A percentile compares a stretch with the other conserved stretches of the same genome.
phyloP scores from a whole-genome alignment of 257 asterid genomes.

The Salvia rosmarinus region DNA sequence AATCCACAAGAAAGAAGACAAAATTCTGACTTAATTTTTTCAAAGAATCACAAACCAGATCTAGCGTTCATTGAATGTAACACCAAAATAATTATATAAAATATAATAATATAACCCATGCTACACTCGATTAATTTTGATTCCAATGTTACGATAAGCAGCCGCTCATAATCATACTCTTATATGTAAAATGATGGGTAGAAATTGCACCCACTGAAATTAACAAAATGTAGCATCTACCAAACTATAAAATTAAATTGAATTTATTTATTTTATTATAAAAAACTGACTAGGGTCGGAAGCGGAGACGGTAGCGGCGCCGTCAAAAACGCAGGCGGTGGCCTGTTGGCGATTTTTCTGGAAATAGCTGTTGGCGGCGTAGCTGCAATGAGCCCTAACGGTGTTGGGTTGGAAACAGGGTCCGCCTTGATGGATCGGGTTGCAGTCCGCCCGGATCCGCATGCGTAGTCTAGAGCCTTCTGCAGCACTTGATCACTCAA shows the following conservation, averaged over 20 bases:
- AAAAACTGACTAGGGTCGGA: constrained; percentile 71
- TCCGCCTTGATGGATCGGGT: constrained; percentile 56
- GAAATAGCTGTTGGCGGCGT: constrained; percentile 84
- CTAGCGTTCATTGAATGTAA: background rate
- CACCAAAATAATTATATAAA: background rate
- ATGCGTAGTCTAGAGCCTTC: constrained; percentile 83
- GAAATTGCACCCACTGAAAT: too few species aligned
- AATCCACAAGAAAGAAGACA: constrained; percentile 8
- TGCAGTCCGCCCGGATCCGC: constrained; percentile 92
- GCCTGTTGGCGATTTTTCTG: constrained; percentile 65
- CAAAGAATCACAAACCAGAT: constrained; percentile 26
- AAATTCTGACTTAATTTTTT: background rate
- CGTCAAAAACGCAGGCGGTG: constrained; percentile 70
- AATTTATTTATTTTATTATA: too few species aligned
- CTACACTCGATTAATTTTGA: background rate
- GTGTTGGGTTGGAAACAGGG: constrained; percentile 77
- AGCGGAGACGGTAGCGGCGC: constrained; percentile 55
- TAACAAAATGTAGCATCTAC: background rate
- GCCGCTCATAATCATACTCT: too few species aligned
- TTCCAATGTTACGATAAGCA: too few species aligned
- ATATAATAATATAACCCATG: background rate
- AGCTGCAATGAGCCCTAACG: constrained; percentile 76
- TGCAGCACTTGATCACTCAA: constrained; percentile 52
- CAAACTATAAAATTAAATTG: background rate
- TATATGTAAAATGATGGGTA: too few species aligned